Evolutionary conservation across 164 flowering plant species (phyloP), one percentile per base, ranked within the genome.

Genomic region (Vitis amurensis): DNA sequence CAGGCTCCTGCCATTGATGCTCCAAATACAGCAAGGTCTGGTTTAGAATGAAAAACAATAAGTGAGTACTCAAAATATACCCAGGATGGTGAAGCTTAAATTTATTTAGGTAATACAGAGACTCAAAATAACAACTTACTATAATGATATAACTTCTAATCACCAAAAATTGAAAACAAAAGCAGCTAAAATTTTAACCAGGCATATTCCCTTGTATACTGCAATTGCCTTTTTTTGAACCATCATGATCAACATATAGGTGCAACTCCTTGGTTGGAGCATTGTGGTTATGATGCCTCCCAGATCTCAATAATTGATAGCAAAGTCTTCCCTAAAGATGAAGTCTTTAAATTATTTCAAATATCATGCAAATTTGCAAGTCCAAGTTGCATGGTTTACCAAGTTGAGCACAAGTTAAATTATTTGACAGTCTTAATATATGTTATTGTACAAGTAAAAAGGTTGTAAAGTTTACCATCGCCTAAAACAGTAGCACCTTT

Each of bases 1-100:
- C 99, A 92, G 56, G 98, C 91, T 61, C 99, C 99, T 11, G 94
- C 91, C 98, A 94, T 94, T 53, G 99, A 92, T 74, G 94, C 86
- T 59, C 99, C 98, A 82, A 94, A 94, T 60, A 92, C 61, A 61
- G 97, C 78, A 69, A 92, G 86, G 31, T 90, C 99, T 94, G 83
- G 31, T 50, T 67, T 72, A 49, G 30, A 29, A 56, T 68, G 51
- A 10, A 30, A 61, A 56, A 66, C 9, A n/a, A 30, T n/a, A 14
- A 64, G 48, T 19, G 44, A 61, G n/a, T 56, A 37, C 31, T 17
- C 23, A 49, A 50, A 37, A 71, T 51, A 56, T 63, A 68, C 50
- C 57, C 59, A 44, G 52, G 30, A 66, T 1, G 9, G 8, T 15
- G 10, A 4, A 11, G 17, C 48, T 37, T 37, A 29, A 55, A 29